These are phyloP conservation scores for Phytophthora cactorum DNA, from an alignment of 352 stramenopile species.

Conservation along the genomic window DNA sequence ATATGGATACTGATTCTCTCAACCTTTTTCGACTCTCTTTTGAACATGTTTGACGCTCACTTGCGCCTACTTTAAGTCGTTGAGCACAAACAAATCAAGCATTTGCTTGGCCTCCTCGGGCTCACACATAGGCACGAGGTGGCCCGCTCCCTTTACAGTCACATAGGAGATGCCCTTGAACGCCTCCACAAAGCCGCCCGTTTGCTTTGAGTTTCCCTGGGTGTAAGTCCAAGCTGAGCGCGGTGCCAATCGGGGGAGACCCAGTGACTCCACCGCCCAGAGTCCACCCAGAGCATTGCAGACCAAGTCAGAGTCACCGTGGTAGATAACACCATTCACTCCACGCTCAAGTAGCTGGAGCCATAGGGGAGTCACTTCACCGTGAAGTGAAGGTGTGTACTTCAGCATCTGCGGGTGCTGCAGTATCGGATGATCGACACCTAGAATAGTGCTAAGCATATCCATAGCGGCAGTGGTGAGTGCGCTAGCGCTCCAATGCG, in stretches of 20 bases:
- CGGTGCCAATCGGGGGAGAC: slow-evolving; percentile 46
- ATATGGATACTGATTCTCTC: too few species aligned
- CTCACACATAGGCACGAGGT: slow-evolving; percentile 90
- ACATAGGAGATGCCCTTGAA: slow-evolving; percentile 89
- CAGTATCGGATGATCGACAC: slow-evolving; percentile 40
- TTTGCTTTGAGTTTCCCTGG: slow-evolving; percentile 59
- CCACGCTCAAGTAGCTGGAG: slow-evolving; percentile 51
- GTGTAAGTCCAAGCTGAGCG: slow-evolving; percentile 52
- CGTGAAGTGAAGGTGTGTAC: slow-evolving; percentile 54
- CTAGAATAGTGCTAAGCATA: slow-evolving; percentile 41
- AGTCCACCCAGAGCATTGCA: slow-evolving; percentile 72
- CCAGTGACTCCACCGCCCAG: slow-evolving; percentile 74
- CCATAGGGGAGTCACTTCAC: slow-evolving; percentile 66
- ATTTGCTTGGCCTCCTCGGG: slow-evolving; percentile 70
- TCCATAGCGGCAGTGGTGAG: slow-evolving; percentile 54
- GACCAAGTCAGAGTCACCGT: slow-evolving; percentile 74
- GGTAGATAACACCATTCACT: slow-evolving; percentile 71
- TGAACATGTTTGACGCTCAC: slow-evolving; percentile 19
- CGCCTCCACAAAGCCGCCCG: slow-evolving; percentile 82
- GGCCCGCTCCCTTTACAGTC: slow-evolving; percentile 91
- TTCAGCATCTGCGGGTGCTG: slow-evolving; percentile 48
- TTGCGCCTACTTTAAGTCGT: slow-evolving; percentile 31
- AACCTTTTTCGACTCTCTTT: slow-evolving; percentile 1
- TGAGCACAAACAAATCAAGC: slow-evolving; percentile 75
- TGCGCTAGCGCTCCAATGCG: slow-evolving; percentile 49